A percentile compares a stretch with the other conserved stretches of the same genome.
These are phyloP conservation scores for Hyaloscypha bicolor DNA, from an alignment of 495 filamentous ascomycete species.

Conservation along the genomic window DNA sequence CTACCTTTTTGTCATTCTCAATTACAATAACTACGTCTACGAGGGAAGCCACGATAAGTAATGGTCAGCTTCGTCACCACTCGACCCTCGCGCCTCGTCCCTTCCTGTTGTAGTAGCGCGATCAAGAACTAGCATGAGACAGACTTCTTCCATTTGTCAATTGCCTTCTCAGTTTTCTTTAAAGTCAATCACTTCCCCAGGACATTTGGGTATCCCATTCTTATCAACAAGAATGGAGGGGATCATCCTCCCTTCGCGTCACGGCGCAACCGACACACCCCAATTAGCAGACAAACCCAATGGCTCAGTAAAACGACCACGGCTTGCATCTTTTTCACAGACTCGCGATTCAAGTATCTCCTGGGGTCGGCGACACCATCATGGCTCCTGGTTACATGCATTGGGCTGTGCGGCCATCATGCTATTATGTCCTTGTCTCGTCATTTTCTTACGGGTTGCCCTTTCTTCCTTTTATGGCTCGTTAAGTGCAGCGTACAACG, in stretches of 20 bases:
- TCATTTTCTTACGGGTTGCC: constrained; percentile 27
- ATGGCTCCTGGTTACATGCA: constrained; percentile 27
- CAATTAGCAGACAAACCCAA: constrained; percentile 7
- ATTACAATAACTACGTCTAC: too few relatives aligned
- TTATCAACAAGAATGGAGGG: constrained; percentile 14
- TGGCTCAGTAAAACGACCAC: constrained; percentile 15
- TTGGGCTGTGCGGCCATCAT: constrained; percentile 27
- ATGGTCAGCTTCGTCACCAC: too few relatives aligned
- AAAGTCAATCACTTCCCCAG: not conserved
- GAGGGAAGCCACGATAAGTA: too few relatives aligned
- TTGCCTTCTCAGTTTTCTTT: too few relatives aligned
- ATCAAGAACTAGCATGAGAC: too few relatives aligned
- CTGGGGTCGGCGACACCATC: constrained; percentile 29
- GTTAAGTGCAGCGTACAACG: constrained; percentile 1
- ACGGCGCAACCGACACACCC: constrained; percentile 8
- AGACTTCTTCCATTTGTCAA: too few relatives aligned
- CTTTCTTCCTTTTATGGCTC: constrained; percentile 25
- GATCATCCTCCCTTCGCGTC: constrained; percentile 26
- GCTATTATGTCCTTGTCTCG: constrained; percentile 20
- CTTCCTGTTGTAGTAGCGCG: too few relatives aligned
- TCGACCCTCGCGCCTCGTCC: too few relatives aligned
- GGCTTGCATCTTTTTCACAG: constrained; percentile 22
- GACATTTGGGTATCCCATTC: not conserved
- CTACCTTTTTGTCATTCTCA: too few relatives aligned
- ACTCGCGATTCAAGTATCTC: constrained; percentile 28